These are phyloP conservation scores for Lithospermum erythrorhizon DNA, from an alignment of 257 asterid genomes.

Conservation along the genomic window DNA sequence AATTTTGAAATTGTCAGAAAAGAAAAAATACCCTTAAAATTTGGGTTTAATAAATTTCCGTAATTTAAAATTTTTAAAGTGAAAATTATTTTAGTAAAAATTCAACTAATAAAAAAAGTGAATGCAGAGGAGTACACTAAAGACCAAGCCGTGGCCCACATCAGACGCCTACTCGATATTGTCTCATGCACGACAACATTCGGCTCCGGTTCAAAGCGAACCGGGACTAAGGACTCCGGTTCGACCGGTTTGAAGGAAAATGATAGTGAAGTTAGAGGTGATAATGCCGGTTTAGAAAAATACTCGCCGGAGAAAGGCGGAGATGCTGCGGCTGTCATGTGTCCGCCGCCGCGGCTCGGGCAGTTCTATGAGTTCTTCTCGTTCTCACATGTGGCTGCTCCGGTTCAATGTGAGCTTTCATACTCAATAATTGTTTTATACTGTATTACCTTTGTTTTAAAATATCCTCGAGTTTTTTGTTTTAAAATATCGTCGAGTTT, in stretches of 20 bases:
- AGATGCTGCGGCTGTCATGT: slow-evolving; percentile 41
- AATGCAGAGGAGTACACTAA: slow-evolving; percentile 67
- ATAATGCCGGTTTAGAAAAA: slow-evolving; percentile 28
- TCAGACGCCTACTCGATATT: slow-evolving; percentile 58
- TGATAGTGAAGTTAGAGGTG: slow-evolving; percentile 23
- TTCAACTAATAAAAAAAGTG: neutral
- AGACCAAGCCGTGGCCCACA: slow-evolving; percentile 49
- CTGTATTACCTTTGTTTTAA: too few species aligned
- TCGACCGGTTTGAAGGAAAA: too few species aligned
- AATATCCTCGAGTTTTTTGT: too few species aligned
- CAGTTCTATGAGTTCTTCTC: slow-evolving; percentile 82
- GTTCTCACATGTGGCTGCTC: slow-evolving; percentile 70
- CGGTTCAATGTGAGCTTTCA: slow-evolving; percentile 62
- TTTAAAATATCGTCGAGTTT: neutral
- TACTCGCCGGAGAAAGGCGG: slow-evolving; percentile 29
- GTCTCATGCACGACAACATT: slow-evolving; percentile 61
- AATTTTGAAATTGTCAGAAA: too few species aligned
- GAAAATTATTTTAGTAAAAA: neutral
- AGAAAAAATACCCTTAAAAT: too few species aligned
- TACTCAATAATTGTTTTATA: neutral
- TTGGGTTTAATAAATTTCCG: too few species aligned
- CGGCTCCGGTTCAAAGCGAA: slow-evolving; percentile 34
- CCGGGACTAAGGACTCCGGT: slow-evolving; percentile 28
- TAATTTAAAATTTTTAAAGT: too few species aligned
- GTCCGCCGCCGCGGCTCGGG: slow-evolving; percentile 75